phyloP scores from a whole-genome alignment of 169 alveolate genomes.

The Besnoitia besnoiti region DNA sequence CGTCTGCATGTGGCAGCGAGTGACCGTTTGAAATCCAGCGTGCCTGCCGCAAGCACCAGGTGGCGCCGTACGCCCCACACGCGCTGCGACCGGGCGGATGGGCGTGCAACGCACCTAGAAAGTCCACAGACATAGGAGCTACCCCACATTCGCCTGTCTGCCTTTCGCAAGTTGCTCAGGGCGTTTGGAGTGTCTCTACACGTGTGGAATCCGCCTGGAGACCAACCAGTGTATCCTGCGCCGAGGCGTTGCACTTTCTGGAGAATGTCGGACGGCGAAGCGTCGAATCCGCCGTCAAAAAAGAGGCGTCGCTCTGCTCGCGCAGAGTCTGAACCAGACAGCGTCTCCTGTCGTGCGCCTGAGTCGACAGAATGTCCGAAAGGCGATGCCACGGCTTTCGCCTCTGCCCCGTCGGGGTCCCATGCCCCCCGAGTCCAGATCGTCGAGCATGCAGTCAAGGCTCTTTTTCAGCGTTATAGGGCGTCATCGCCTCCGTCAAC shows the following conservation, averaged over 20 bases:
- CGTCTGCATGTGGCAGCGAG: too few species aligned
- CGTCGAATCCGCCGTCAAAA: not conserved
- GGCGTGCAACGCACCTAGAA: too few species aligned
- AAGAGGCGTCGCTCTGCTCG: not conserved
- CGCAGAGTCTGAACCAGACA: not conserved
- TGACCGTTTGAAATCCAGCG: too few species aligned
- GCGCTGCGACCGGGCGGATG: too few species aligned
- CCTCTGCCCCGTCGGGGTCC: not conserved
- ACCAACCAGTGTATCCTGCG: not conserved
- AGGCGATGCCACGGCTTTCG: not conserved
- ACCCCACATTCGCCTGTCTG: too few species aligned
- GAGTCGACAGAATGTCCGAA: too few species aligned
- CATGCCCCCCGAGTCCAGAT: not conserved
- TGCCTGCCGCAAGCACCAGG: too few species aligned
- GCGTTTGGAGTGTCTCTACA: too few species aligned
- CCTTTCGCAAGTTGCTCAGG: too few species aligned
- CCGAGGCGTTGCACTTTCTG: too few species aligned
- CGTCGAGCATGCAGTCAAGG: slow-evolving; percentile 6
- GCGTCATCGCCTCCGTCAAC: not conserved
- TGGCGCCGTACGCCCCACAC: too few species aligned
- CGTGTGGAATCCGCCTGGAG: not conserved
- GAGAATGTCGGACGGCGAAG: not conserved
- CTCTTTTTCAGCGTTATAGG: not conserved
- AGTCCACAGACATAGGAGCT: too few species aligned
- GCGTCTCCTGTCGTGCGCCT: not conserved